phyloP scores from a whole-genome alignment of 352 stramenopile genomes.

The Phytophthora boehmeriae region DNA sequence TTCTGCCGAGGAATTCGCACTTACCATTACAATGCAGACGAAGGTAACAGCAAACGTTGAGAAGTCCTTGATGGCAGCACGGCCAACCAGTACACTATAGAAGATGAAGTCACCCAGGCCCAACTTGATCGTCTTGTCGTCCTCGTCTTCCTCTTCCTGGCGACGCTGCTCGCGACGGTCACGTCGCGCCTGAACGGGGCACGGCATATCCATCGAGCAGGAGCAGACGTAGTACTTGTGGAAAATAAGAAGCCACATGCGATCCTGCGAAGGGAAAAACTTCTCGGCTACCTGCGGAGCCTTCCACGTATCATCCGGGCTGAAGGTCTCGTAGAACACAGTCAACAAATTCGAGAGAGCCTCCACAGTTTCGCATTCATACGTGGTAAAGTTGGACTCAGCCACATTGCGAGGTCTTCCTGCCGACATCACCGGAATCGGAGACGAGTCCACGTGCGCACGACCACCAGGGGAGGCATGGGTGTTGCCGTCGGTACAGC shows the following conservation, averaged over 20 bases:
- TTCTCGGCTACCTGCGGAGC: conserved; percentile 79
- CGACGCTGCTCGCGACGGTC: conserved; percentile 55
- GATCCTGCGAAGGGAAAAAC: conserved; percentile 79
- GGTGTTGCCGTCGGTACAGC: conserved; percentile 9
- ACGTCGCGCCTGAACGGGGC: conserved; percentile 67
- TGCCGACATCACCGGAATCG: conserved; percentile 34
- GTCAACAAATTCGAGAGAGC: conserved; percentile 64
- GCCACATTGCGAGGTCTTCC: conserved; percentile 68
- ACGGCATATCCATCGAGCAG: conserved; percentile 81
- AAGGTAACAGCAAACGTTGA: conserved; percentile 95
- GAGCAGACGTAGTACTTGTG: conserved; percentile 89
- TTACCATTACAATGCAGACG: conserved; percentile 93
- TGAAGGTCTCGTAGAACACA: conserved; percentile 82
- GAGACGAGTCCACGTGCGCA: conserved; percentile 32
- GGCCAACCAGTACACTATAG: conserved; percentile 97
- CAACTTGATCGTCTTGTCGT: conserved; percentile 92
- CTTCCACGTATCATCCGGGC: conserved; percentile 83
- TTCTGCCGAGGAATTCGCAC: conserved; percentile 6
- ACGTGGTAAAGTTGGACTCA: conserved; percentile 77
- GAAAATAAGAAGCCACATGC: conserved; percentile 83
- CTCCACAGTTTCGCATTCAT: conserved; percentile 82
- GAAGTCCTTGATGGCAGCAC: conserved; percentile 96
- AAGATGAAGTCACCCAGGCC: conserved; percentile 99
- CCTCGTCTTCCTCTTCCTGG: conserved; percentile 62
- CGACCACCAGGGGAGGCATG: conserved; percentile 21